Base-by-base conservation (phyloP, 2,329 filamentous ascomycete species). In the Magnaporthiopsis poae region DNA sequence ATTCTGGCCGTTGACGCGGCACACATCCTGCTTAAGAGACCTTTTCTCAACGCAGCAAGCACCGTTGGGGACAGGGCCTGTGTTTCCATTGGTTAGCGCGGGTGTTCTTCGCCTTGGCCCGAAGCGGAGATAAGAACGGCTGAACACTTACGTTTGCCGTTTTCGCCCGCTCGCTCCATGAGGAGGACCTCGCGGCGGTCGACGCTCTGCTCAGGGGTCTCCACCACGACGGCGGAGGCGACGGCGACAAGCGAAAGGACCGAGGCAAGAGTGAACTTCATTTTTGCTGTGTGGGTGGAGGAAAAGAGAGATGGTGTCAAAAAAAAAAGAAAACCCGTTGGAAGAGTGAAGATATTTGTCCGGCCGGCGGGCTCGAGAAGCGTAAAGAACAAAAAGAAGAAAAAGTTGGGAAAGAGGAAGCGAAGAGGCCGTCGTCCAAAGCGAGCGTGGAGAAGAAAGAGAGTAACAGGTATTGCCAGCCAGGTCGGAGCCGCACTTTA, bases 11-110 rank as follows among this genome's bases (percentile, higher is more conserved):
- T 75, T 75, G 66, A 73, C 71, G 29, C 62, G 71, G 73, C 76
- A 78, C 64, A 74, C 68, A 68, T 78, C 76, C 69, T 78, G 74
- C 74, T 78, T 78, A 61, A 77, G 68, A 67, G 68, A 74, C 5
- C 72, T 75, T 68, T 73, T 73, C 68, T 74, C 71, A 21, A 76
- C 72, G 69, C 76, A 78, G 73, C 76, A 78, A 46, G 69, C 69
- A 56, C 76, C 76, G 36, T 61, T 71, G 36, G 76, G 74, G 15
- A 76, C 73, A 18, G 76, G 76, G 21, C 46, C 46, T 56, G 46
- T 56, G 21, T 56, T 25, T 5, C 15, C 5, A 15, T 46, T 18
- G 39, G 39, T 18, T 18, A 46, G 39, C 39, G 39, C 9, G 46
- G 46, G 9, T 5, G 3, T 56, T 21, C 46, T 56, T 21, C 21